phyloP scores from a whole-genome alignment of 768 basidiomycete species.

The Psilocybe cubensis region DNA sequence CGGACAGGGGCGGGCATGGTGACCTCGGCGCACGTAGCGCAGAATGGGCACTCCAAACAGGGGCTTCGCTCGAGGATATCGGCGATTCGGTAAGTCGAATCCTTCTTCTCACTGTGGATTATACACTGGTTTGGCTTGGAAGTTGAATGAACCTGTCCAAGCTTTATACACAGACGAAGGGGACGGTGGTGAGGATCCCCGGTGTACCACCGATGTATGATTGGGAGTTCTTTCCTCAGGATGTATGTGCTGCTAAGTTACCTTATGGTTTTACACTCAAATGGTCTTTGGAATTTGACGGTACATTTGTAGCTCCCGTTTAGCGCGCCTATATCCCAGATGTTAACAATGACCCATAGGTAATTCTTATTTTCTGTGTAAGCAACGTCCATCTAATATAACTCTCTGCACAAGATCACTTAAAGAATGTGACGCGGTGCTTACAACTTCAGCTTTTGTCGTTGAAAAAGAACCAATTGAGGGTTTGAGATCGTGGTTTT shows the following conservation, averaged over 20 bases:
- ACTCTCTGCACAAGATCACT: neutral
- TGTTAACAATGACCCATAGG: neutral
- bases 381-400: neutral
- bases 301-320: neutral
- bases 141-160: neutral
- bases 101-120: neutral
- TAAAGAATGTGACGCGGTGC: slow-evolving; percentile 10
- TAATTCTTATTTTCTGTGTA: neutral
- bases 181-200: slow-evolving; percentile 7
- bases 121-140: neutral
- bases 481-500: slow-evolving; percentile 4
- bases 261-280: neutral
- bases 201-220: slow-evolving; percentile 19
- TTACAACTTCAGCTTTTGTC: neutral
- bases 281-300: neutral
- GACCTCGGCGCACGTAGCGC: slow-evolving; percentile 9
- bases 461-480: slow-evolving; percentile 2
- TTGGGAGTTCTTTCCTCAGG: slow-evolving; percentile 20
- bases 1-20: slow-evolving; percentile 9
- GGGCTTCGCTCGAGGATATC: slow-evolving; percentile 1
- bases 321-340: neutral
- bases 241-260: neutral
- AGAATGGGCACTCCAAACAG: slow-evolving; percentile 4
- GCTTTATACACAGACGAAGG: slow-evolving; percentile 7
- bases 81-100: slow-evolving; percentile 10